Percentiles rank a stretch among this genome's conserved stretches.
These are phyloP conservation scores for Colletotrichum caudatum DNA, from an alignment of 2,329 filamentous ascomycete species.

Conservation along the genomic window DNA sequence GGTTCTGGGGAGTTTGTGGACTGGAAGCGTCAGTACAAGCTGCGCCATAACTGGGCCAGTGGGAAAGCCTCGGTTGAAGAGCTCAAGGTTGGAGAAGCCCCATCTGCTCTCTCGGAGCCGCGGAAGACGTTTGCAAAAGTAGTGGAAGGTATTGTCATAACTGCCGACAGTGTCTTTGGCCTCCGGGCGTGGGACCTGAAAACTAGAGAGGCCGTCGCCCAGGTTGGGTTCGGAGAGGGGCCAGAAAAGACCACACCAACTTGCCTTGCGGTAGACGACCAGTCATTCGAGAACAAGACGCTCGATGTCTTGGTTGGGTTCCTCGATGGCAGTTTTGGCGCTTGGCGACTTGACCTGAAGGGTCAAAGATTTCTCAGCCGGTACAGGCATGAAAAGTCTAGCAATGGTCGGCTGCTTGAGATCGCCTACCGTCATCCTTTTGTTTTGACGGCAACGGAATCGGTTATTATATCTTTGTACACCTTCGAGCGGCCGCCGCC, in stretches of 20 bases:
- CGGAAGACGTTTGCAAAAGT: slow-evolving; percentile 80
- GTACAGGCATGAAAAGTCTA: slow-evolving; percentile 72
- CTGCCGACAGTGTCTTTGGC: slow-evolving; percentile 76
- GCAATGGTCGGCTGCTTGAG: slow-evolving; percentile 74
- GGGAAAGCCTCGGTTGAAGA: slow-evolving; percentile 86
- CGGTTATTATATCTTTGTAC: slow-evolving; percentile 82
- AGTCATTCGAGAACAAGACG: slow-evolving; percentile 54
- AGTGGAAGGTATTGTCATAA: slow-evolving; percentile 81
- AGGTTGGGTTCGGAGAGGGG: slow-evolving; percentile 51
- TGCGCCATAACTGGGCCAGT: slow-evolving; percentile 90
- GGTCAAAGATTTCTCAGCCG: slow-evolving; percentile 58
- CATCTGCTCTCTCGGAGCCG: slow-evolving; percentile 48
- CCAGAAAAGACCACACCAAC: slow-evolving; percentile 60
- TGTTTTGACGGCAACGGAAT: slow-evolving; percentile 80
- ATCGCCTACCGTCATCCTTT: slow-evolving; percentile 82
- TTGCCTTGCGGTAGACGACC: slow-evolving; percentile 74
- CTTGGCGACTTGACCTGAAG: slow-evolving; percentile 71
- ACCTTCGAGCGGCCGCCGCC: slow-evolving; percentile 60
- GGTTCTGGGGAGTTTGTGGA: slow-evolving; percentile 73
- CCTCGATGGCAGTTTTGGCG: slow-evolving; percentile 75
- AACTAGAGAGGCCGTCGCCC: slow-evolving; percentile 70
- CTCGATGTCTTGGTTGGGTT: slow-evolving; percentile 78
- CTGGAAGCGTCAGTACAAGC: slow-evolving; percentile 90
- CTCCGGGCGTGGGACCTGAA: slow-evolving; percentile 84
- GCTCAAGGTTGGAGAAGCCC: slow-evolving; percentile 67